Evolutionary conservation across 1,139 yeast genomes (phyloP).

Genomic region (Candida sanyaensis): DNA sequence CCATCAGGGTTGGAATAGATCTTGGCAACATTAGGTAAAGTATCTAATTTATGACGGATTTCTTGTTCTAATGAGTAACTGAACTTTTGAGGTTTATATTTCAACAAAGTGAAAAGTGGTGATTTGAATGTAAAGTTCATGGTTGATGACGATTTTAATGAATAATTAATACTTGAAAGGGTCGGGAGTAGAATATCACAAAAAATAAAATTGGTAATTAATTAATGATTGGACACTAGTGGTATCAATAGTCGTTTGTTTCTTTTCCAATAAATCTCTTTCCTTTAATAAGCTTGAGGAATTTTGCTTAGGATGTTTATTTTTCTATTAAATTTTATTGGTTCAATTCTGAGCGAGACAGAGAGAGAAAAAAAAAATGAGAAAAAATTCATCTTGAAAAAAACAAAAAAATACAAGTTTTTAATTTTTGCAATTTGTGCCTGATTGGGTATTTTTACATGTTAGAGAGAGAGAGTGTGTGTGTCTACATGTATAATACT

Average conservation of each 20-base stretch:
- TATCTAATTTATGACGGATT: slow-evolving; percentile 44
- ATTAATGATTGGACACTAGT: too few species aligned
- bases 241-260: too few species aligned
- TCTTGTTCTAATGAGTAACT: slow-evolving; percentile 44
- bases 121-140: slow-evolving; percentile 49
- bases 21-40: slow-evolving; percentile 56
- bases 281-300: background rate
- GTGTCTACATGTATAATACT: too few species aligned
- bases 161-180: background rate
- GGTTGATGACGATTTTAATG: background rate
- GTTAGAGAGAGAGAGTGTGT: background rate
- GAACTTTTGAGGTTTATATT: slow-evolving; percentile 41
- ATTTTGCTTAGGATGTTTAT: slow-evolving; percentile 4
- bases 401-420: background rate
- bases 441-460: background rate
- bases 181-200: too few species aligned
- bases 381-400: background rate
- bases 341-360: slow-evolving; percentile 5
- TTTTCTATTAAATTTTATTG: slow-evolving; percentile 13
- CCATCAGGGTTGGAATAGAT: slow-evolving; percentile 80
- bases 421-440: background rate
- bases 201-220: too few species aligned
- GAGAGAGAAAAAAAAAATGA: slow-evolving; percentile 2
- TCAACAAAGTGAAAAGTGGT: slow-evolving; percentile 43
- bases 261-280: background rate